Evolutionary conservation across 164 flowering plant species (phyloP).

Genomic region (Cinnamomum micranthum): DNA sequence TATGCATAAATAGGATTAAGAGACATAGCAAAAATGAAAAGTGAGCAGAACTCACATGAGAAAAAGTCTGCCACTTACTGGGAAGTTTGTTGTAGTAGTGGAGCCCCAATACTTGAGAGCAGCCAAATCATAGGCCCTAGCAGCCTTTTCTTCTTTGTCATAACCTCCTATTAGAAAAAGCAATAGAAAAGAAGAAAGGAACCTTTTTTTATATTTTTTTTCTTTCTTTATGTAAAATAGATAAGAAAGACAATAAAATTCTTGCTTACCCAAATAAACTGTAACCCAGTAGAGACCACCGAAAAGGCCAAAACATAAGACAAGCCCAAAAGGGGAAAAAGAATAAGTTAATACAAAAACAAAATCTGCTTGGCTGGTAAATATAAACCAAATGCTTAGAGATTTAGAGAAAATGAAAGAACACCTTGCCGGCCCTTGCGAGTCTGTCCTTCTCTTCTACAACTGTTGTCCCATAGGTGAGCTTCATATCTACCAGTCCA

Average conservation of each 20-base stretch:
- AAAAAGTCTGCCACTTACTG: conserved; percentile 36
- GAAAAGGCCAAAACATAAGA: conserved; percentile 15
- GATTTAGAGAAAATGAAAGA: not conserved
- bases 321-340: conserved; percentile 6
- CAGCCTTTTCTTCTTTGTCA: conserved; percentile 97
- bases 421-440: conserved; percentile 95
- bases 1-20: not conserved
- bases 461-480: conserved; percentile 96
- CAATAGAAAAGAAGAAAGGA: not conserved
- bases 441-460: conserved; percentile 95
- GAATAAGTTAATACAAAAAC: not conserved
- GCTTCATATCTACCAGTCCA: conserved; percentile 99
- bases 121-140: conserved; percentile 92
- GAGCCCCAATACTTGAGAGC: conserved; percentile 98
- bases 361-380: not conserved
- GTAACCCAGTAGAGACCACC: conserved; percentile 25
- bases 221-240: no score
- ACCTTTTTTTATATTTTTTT: not conserved
- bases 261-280: conserved; percentile 83
- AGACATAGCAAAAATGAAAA: not conserved
- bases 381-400: not conserved
- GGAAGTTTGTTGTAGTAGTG: conserved; percentile 82
- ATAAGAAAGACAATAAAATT: not conserved
- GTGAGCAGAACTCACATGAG: not conserved
- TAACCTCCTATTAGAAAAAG: conserved; percentile 60